Base-by-base conservation (phyloP, 2,329 filamentous ascomycete species). In the Ophiostoma piceae region DNA sequence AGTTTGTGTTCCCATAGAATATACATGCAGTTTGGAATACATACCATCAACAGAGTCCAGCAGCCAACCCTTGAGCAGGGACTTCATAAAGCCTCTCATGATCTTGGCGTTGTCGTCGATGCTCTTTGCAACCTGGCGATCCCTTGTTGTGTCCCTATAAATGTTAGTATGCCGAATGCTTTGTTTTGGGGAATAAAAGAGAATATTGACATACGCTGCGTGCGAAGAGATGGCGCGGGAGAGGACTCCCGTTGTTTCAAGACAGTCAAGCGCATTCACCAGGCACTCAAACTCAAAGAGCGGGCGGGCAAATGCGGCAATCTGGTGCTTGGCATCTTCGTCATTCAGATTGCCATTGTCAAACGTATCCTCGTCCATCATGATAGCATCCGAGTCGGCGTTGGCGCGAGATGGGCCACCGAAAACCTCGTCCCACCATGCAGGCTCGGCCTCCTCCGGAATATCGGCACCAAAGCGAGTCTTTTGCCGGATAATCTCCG, bases 231-330 rank as follows among this genome's bases (percentile, higher is more conserved):
- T 76, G 0, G 84, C 84, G 14, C 85, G 81, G 68, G 84, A 84
- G 66, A 86, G 76, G 0, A 85, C 84, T 16, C 86, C 85, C 71
- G 91, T 86, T 1, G 85, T 87, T 77, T 93, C 90, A 74, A 93
- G 82, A 29, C 83, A 82, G 77, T 92, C 89, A 60, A 94, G 82
- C 3, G 84, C 86, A 67, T 84, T 83, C 64, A 90, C 85, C 37
- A 94, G 81, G 70, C 83, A 82, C 78, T 93, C 90, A 66, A 94
- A 81, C 74, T 92, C 89, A 72, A 85, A 85, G 78, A 88, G 89
- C 66, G 84, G 87, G 70, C 85, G 84, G 6, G 88, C 88, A 71
- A 89, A 82, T 2, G 79, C 79, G 64, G 82, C 77, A 22, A 89
- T 77, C 69, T 83, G 78, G 66, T 81, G 79, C 69, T 77, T 74